Percentiles rank a stretch among this genome's conserved stretches.
These are phyloP conservation scores for Calonectria hawksworthii DNA, from an alignment of 2,329 filamentous ascomycete species.

Conservation along the genomic window DNA sequence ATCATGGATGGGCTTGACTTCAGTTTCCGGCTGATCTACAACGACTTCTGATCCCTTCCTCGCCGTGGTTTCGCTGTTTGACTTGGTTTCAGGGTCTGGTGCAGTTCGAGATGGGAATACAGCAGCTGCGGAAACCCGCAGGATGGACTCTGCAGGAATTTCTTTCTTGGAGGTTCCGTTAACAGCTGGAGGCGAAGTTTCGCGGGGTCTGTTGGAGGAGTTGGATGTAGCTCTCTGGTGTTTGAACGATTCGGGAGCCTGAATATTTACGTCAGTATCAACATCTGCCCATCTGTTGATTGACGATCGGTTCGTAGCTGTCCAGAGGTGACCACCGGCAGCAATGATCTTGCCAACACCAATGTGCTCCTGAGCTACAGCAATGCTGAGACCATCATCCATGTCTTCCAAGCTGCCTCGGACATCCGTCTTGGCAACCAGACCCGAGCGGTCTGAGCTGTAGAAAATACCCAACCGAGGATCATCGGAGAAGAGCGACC, in stretches of 20 bases:
- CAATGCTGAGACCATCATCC: conserved; percentile 90
- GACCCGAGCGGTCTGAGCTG: conserved; percentile 90
- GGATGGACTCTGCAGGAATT: conserved; percentile 82
- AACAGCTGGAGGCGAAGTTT: conserved; percentile 50
- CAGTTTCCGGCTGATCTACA: conserved; percentile 47
- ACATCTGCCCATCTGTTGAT: conserved; percentile 94
- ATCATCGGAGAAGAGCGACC: conserved; percentile 93
- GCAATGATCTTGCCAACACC: conserved; percentile 79
- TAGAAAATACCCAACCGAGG: conserved; percentile 92
- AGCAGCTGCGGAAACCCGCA: conserved; percentile 88
- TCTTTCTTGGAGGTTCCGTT: conserved; percentile 66
- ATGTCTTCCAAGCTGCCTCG: conserved; percentile 75
- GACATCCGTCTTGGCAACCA: conserved; percentile 97
- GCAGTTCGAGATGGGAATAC: conserved; percentile 74
- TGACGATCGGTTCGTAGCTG: conserved; percentile 88
- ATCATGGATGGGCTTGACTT: conserved; percentile 73
- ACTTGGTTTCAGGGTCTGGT: conserved; percentile 69
- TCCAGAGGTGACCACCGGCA: conserved; percentile 87
- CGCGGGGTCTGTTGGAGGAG: conserved; percentile 53
- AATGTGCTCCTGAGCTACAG: conserved; percentile 92
- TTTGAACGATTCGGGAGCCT: conserved; percentile 70
- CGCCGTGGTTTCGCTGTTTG: conserved; percentile 58
- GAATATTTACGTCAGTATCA: conserved; percentile 81
- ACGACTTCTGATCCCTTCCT: conserved; percentile 56
- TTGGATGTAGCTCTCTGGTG: conserved; percentile 63